Evolutionary conservation across 108 stramenopile genomes (phyloP).

Genomic region (Pseudonitzschia multistriata): DNA sequence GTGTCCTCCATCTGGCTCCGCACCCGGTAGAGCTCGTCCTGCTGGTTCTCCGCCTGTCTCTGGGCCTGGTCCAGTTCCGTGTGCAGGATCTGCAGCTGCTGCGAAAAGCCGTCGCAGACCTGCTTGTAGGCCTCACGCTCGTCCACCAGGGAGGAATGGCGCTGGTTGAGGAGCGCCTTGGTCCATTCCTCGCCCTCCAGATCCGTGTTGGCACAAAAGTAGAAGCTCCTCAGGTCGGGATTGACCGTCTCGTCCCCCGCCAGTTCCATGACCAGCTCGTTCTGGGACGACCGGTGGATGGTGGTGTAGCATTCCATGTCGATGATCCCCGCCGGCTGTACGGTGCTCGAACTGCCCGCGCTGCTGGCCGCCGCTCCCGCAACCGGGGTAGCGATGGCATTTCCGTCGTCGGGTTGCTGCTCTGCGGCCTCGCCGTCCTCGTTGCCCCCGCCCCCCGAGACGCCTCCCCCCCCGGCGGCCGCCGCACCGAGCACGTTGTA

Average conservation of each 20-base stretch:
- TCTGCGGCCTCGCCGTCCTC: background rate
- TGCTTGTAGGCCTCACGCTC: constrained; percentile 88
- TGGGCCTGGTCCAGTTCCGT: constrained; percentile 70
- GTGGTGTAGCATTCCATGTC: constrained; percentile 94
- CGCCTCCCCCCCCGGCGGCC: constrained; percentile 14
- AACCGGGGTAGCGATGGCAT: no score
- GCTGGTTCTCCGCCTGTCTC: constrained; percentile 49
- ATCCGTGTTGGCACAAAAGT: constrained; percentile 73
- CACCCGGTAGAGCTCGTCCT: constrained; percentile 71
- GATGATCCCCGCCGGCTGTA: constrained; percentile 89
- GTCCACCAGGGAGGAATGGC: constrained; percentile 81
- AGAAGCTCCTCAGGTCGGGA: constrained; percentile 85
- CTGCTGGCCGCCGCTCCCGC: background rate
- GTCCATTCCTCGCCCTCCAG: constrained; percentile 79
- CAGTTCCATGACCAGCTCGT: constrained; percentile 73
- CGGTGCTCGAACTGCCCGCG: constrained; percentile 20
- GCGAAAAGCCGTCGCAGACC: constrained; percentile 85
- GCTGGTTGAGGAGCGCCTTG: constrained; percentile 65
- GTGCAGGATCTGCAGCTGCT: constrained; percentile 71
- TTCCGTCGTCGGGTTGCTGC: constrained; percentile 2
- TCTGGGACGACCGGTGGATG: constrained; percentile 66
- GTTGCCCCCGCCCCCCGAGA: background rate
- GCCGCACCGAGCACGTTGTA: constrained; percentile 37
- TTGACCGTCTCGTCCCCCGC: constrained; percentile 79
- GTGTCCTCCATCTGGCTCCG: constrained; percentile 66